Evolutionary conservation across 2,329 filamentous ascomycete genomes (phyloP).

Genomic region (Pyricularia grisea): DNA sequence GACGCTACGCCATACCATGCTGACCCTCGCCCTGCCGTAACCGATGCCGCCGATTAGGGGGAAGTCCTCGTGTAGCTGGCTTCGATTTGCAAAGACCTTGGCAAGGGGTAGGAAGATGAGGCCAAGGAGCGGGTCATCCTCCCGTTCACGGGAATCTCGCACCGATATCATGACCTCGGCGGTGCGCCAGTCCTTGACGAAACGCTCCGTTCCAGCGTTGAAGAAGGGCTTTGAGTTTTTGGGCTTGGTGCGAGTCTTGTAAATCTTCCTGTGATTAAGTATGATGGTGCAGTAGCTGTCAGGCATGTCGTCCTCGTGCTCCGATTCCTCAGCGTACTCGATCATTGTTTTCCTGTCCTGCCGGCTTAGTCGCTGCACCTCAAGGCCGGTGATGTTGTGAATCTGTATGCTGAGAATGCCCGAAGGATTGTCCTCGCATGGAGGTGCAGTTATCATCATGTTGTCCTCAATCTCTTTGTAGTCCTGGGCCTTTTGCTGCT

Average conservation of each 20-base stretch:
- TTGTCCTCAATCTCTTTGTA: conserved; percentile 50
- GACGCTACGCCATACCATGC: conserved; percentile 64
- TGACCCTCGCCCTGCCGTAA: conserved; percentile 58
- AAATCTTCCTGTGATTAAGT: conserved; percentile 61
- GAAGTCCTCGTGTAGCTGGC: conserved; percentile 56
- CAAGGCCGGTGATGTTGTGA: conserved; percentile 62
- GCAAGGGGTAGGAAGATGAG: conserved; percentile 58
- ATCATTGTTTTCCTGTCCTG: conserved; percentile 27
- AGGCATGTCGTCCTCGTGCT: conserved; percentile 54
- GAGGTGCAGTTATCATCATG: conserved; percentile 60
- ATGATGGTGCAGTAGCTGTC: conserved; percentile 66
- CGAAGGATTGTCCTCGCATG: conserved; percentile 49
- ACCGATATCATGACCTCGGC: conserved; percentile 61
- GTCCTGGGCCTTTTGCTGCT: conserved; percentile 60
- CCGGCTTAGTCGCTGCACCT: conserved; percentile 51
- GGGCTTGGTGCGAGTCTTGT: conserved; percentile 65
- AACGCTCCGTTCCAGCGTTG: conserved; percentile 66
- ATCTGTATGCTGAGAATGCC: conserved; percentile 63
- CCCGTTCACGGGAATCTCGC: conserved; percentile 57
- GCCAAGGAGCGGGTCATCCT: conserved; percentile 61
- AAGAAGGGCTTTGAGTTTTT: conserved; percentile 73
- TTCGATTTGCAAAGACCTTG: conserved; percentile 51
- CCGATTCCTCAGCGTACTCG: conserved; percentile 45
- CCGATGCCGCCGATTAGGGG: conserved; percentile 65
- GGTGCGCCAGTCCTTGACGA: conserved; percentile 57